Percentiles rank a stretch among this genome's conserved stretches.
phyloP scores from a whole-genome alignment of 164 flowering plant genomes.

The Saururus chinensis region DNA sequence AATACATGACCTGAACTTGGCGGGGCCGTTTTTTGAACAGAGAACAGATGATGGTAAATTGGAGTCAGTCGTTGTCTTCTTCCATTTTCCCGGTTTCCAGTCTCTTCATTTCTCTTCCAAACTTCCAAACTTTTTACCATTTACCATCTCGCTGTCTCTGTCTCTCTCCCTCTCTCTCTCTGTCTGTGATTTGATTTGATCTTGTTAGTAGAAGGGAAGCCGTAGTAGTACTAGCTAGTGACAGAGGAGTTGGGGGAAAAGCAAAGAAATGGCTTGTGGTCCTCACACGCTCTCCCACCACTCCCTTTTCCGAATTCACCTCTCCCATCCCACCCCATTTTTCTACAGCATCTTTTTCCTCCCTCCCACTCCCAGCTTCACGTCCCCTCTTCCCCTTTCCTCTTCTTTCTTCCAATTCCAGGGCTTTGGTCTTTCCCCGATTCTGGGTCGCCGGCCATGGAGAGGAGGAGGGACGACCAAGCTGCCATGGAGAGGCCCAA shows the following conservation, averaged over 20 bases:
- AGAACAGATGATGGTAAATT: no score
- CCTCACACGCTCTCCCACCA: constrained; percentile 18
- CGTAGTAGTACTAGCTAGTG: background rate
- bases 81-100: no score
- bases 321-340: background rate
- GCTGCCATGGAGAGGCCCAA: constrained; percentile 20
- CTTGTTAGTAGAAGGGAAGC: no score
- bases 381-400: background rate
- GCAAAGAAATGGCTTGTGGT: constrained; percentile 21
- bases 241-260: background rate
- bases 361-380: no score
- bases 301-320: constrained; percentile 7
- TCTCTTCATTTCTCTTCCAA: no score
- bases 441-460: constrained; percentile 1
- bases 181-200: no score
- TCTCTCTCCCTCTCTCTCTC: no score
- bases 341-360: background rate
- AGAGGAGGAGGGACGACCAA: constrained; percentile 23
- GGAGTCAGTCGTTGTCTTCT: no score
- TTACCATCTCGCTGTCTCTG: no score
- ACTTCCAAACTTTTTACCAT: no score
- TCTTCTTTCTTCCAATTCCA: background rate
- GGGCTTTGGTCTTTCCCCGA: background rate
- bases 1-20: no score
- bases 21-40: no score